These are phyloP conservation scores for Trametes punicea DNA, from an alignment of 768 basidiomycete genomes.

Conservation along the genomic window DNA sequence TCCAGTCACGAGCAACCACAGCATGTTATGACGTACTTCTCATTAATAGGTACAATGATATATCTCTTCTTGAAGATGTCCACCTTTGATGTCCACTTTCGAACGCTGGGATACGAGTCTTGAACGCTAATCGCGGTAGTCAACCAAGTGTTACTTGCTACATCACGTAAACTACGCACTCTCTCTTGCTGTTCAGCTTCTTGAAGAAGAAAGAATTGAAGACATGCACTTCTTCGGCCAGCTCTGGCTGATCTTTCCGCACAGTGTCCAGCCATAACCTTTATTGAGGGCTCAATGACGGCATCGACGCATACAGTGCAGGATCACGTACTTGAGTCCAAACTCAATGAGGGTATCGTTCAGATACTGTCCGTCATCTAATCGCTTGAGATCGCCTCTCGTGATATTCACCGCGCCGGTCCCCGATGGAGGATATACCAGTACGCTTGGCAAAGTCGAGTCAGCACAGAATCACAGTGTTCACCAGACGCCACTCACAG, in stretches of 20 bases:
- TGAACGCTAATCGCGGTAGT: constrained; percentile 37
- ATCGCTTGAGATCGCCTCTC: constrained; percentile 67
- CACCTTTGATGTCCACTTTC: constrained; percentile 91
- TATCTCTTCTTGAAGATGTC: constrained; percentile 90
- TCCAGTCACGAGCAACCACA: not conserved
- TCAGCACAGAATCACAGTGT: not conserved
- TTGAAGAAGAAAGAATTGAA: constrained; percentile 99
- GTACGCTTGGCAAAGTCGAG: constrained; percentile 44
- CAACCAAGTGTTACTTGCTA: not conserved
- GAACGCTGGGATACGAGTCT: constrained; percentile 79
- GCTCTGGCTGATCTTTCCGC: constrained; percentile 48
- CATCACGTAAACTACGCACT: not conserved
- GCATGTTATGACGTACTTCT: constrained; percentile 58
- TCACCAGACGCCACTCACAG: constrained; percentile 41
- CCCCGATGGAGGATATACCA: constrained; percentile 69
- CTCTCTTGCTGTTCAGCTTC: constrained; percentile 77
- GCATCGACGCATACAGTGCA: not conserved
- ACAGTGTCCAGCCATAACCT: constrained; percentile 72
- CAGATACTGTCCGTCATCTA: constrained; percentile 79
- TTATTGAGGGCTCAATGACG: constrained; percentile 7
- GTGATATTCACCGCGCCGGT: constrained; percentile 81
- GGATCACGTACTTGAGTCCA: constrained; percentile 73
- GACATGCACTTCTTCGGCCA: constrained; percentile 76
- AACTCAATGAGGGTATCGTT: constrained; percentile 98
- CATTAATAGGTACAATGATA: constrained; percentile 94